Conservation (phyloP, 306 rosid species). For the peach (Prunus persica) region DNA sequence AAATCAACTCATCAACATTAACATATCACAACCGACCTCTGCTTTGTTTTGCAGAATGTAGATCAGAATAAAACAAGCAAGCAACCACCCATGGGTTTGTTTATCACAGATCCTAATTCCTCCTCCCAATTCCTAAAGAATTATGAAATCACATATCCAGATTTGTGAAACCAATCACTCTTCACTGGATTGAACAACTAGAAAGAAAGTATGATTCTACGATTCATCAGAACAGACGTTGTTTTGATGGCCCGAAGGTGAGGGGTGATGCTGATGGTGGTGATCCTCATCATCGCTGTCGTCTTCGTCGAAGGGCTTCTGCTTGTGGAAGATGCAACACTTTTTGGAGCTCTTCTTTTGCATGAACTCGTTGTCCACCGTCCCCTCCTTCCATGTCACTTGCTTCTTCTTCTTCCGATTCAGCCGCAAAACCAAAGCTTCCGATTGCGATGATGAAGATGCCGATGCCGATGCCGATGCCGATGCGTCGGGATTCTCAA, state of each 20-base stretch:
- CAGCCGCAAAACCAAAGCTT: slow-evolving; percentile 61
- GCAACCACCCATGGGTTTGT: background rate
- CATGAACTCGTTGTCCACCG: slow-evolving; percentile 94
- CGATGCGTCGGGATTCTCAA: slow-evolving; percentile 32
- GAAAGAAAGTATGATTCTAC: background rate
- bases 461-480: slow-evolving; percentile 44
- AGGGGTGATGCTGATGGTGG: slow-evolving; percentile 17
- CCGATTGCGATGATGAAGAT: slow-evolving; percentile 42
- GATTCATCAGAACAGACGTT: background rate
- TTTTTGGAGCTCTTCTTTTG: slow-evolving; percentile 95
- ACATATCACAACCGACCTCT: too few relatives aligned
- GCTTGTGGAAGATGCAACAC: slow-evolving; percentile 91
- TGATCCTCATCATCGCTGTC: slow-evolving; percentile 65
- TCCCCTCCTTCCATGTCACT: slow-evolving; percentile 90
- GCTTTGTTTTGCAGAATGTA: too few relatives aligned
- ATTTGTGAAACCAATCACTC: background rate
- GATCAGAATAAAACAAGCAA: too few relatives aligned
- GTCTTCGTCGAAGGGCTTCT: slow-evolving; percentile 83
- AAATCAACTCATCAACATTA: too few relatives aligned
- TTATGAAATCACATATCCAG: background rate
- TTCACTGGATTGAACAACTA: background rate
- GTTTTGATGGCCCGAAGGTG: background rate
- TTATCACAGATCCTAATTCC: background rate
- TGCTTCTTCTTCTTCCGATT: slow-evolving; percentile 84
- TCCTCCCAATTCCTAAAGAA: background rate